A percentile compares a stretch with the other conserved stretches of the same genome.
These are phyloP conservation scores for Cytospora paraplurivora DNA, from an alignment of 2,329 filamentous ascomycete genomes.

Conservation along the genomic window DNA sequence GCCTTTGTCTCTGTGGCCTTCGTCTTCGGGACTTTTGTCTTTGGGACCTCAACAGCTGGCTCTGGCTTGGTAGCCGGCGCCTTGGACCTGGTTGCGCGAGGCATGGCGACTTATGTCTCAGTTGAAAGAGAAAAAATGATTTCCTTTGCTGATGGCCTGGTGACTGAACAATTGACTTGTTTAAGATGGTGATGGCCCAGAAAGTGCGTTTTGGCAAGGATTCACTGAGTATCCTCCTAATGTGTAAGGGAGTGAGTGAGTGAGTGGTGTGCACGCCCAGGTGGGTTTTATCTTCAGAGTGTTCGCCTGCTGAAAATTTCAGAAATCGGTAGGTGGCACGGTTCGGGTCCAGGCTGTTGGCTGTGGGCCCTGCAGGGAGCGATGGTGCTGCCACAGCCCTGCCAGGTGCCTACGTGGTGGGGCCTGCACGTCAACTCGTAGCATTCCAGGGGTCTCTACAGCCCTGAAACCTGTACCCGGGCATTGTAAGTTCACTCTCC, in stretches of 20 bases:
- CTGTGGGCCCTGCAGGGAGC: neutral
- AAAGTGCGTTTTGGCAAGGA: no score
- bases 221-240: neutral
- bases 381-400: no score
- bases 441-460: neutral
- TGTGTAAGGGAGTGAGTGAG: neutral
- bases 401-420: neutral
- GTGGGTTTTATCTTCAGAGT: neutral
- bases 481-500: no score
- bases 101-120: constrained; percentile 4
- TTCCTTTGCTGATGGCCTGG: neutral
- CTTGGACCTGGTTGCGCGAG: constrained; percentile 13
- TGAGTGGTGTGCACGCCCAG: neutral
- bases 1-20: neutral
- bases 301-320: neutral
- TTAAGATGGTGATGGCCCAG: no score
- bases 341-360: neutral
- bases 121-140: neutral
- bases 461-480: neutral
- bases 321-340: neutral
- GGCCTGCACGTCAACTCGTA: constrained; percentile 2
- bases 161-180: neutral
- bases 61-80: constrained; percentile 10
- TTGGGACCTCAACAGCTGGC: neutral
- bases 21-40: neutral